Base-by-base conservation (phyloP, 108 stramenopile species). In the Pseudonitzschia multiseries region DNA sequence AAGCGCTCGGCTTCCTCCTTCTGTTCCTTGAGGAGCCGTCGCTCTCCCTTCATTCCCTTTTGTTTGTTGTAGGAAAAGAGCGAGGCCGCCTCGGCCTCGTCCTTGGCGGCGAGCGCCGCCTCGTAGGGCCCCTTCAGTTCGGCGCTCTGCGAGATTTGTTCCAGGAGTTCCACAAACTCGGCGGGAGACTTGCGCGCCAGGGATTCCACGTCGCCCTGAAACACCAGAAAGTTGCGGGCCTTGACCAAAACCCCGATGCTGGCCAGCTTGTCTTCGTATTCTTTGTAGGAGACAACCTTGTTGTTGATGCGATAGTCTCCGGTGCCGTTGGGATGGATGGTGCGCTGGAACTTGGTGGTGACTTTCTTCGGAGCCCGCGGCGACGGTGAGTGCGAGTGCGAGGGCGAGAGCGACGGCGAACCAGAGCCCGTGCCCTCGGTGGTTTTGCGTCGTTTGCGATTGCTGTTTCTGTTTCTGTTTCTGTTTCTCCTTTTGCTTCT, bases 171-270 rank as follows among this genome's bases (percentile, higher is more conserved):
- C 14, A 96, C 96, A 54, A 99, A 83, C 72, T 98, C 93, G 70
- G 85, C 83, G 13, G 98, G 97, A 40, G 87, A 82, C 79, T 97
- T 98, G 26, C 91, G 82, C 0, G 98, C 98, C 75, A 99, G 85
- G 51, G 86, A 81, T 78, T 99, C 98, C 27, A 99, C 98, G 80
- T 99, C 99, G 18, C 99, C 99, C 72, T 97, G 97, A 82, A 99
- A 99, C 22, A 99, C 98, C 26, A 99, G 78, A 80, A 99, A 99
- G 83, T 99, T 99, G n/a, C 98, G 85, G 5, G 97, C 97, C 75
- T 97, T 97, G 74, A 97, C 86, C 57, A 98, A 81, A 14, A 99
- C 97, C n/a, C 98, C 98, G 76, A 99, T 98, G 17, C 84, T 71
- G 17, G 82, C 88, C 56, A 96, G 83, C 14, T 79, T 80, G 3